Percentiles rank a stretch among this genome's conserved stretches.
phyloP scores from a whole-genome alignment of 2,329 filamentous ascomycete species.

The Stagonosporopsis rhizophila region DNA sequence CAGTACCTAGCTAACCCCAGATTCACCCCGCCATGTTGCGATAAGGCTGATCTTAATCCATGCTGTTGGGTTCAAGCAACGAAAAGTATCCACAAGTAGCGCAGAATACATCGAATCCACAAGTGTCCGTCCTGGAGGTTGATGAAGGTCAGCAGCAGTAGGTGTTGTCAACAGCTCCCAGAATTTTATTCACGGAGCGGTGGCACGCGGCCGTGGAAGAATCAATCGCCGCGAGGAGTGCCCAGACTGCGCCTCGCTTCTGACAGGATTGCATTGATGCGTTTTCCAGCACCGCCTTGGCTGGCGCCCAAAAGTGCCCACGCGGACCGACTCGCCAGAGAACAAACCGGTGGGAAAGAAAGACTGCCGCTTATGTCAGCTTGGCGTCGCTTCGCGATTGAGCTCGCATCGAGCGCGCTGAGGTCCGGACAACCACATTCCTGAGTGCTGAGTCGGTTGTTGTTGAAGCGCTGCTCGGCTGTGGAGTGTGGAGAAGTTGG shows the following conservation, averaged over 20 bases:
- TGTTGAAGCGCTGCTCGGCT: slow-evolving; percentile 1
- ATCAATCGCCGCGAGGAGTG: background rate
- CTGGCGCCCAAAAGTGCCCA: slow-evolving; percentile 19
- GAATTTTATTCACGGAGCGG: background rate
- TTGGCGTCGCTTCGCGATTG: slow-evolving; percentile 6
- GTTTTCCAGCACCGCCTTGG: slow-evolving; percentile 25
- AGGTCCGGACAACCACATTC: background rate
- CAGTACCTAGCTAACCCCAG: slow-evolving; percentile 28
- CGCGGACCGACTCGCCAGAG: slow-evolving; percentile 31
- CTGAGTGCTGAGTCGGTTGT: background rate
- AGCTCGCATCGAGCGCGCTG: slow-evolving; percentile 10
- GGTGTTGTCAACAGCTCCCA: background rate
- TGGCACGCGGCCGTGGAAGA: background rate
- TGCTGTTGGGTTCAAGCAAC: slow-evolving; percentile 9
- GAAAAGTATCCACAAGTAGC: background rate
- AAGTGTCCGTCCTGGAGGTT: background rate
- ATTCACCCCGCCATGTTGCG: slow-evolving; percentile 22
- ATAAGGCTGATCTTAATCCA: slow-evolving; percentile 15
- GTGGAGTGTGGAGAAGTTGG: slow-evolving; percentile 11
- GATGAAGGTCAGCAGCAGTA: background rate
- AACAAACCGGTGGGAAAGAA: slow-evolving; percentile 8
- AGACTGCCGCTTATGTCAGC: slow-evolving; percentile 2
- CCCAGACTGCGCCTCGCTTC: slow-evolving; percentile 19
- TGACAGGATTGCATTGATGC: slow-evolving; percentile 18
- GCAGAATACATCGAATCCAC: no score